Conservation (phyloP, 345 rosid genomes). For the Ailanthus altissimus region DNA sequence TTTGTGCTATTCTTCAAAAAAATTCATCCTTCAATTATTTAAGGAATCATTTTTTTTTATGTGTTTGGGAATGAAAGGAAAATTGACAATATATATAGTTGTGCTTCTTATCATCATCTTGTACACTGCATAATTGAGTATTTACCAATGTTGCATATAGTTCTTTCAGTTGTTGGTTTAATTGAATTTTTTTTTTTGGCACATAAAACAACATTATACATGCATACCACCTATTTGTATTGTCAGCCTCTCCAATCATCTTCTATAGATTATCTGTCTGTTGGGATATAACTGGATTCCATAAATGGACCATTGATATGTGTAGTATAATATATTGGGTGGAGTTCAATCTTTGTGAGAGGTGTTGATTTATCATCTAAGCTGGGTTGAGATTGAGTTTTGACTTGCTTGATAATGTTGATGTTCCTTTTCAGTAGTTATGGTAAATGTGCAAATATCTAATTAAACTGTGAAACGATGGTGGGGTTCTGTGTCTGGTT, state of each 20-base stretch:
- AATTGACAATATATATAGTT: not conserved
- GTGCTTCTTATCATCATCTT: not conserved
- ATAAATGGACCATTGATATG: not conserved
- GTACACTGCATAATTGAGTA: not conserved
- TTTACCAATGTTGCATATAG: not conserved
- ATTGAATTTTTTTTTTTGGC: not conserved
- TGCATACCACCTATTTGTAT: not conserved
- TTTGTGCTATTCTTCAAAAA: not conserved
- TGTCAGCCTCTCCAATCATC: too few species aligned
- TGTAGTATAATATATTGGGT: not conserved
- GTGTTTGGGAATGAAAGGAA: not conserved
- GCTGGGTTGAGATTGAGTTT: not conserved
- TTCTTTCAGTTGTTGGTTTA: not conserved
- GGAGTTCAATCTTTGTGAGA: not conserved
- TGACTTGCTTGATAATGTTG: not conserved
- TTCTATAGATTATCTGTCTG: not conserved
- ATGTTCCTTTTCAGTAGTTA: not conserved
- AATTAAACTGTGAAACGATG: not conserved
- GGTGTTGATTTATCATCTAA: not conserved
- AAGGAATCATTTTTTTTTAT: not conserved
- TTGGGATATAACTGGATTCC: not conserved
- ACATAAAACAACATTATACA: not conserved
- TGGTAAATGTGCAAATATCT: not conserved
- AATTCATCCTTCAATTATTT: not conserved
- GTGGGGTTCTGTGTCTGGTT: not conserved